Percentiles rank a stretch among this genome's conserved stretches.
Conservation (phyloP, 495 filamentous ascomycete species). For the Penicillium alfredii region DNA sequence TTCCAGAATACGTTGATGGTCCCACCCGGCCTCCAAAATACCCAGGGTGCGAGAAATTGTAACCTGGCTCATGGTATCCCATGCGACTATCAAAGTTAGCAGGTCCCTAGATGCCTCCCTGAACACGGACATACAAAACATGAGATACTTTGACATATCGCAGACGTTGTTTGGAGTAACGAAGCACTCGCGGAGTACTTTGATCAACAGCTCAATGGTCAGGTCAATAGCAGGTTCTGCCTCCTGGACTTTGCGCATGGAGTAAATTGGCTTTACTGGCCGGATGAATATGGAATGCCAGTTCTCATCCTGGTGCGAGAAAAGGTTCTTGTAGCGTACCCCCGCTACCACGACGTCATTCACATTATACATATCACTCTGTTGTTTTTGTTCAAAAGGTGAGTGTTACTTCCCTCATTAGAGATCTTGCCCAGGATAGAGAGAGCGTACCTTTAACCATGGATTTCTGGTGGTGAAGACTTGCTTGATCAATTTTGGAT, state of each 20-base stretch:
- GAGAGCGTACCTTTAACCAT: slow-evolving; percentile 26
- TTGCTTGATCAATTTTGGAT: slow-evolving; percentile 26
- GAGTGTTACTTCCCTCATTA: too few relatives aligned
- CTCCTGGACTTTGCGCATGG: slow-evolving; percentile 26
- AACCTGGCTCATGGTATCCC: slow-evolving; percentile 30
- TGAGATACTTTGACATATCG: slow-evolving; percentile 19
- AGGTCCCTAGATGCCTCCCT: neutral
- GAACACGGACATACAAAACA: slow-evolving; percentile 11
- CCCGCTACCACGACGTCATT: slow-evolving; percentile 23
- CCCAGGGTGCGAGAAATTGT: slow-evolving; percentile 29
- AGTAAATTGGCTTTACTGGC: slow-evolving; percentile 22
- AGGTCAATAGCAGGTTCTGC: slow-evolving; percentile 22
- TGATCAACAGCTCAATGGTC: slow-evolving; percentile 21
- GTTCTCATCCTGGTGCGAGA: slow-evolving; percentile 23
- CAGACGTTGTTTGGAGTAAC: slow-evolving; percentile 8
- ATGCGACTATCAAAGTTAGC: slow-evolving; percentile 23
- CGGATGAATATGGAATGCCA: slow-evolving; percentile 26
- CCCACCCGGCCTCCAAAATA: slow-evolving; percentile 17
- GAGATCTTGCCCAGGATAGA: too few relatives aligned
- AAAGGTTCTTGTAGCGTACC: slow-evolving; percentile 21
- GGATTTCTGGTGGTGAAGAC: slow-evolving; percentile 28
- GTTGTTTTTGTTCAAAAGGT: neutral
- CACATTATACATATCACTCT: slow-evolving; percentile 27
- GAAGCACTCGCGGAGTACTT: slow-evolving; percentile 20
- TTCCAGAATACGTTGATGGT: slow-evolving; percentile 17